phyloP scores from a whole-genome alignment of 2,329 filamentous ascomycete genomes.

The Colletotrichum melonis region DNA sequence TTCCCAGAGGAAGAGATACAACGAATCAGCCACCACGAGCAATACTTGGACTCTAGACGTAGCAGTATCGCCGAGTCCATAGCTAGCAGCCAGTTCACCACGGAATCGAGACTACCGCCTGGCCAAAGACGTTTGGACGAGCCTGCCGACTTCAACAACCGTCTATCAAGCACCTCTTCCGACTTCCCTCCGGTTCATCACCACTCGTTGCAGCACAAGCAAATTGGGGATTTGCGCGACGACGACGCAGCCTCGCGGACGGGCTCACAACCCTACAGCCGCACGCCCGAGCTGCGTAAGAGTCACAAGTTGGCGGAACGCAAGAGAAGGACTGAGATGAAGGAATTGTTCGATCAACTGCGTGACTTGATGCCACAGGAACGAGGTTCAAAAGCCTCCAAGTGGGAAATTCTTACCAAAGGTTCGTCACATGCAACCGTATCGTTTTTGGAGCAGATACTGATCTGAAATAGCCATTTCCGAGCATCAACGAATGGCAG shows the following conservation, averaged over 20 bases:
- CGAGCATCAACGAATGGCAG: conserved; percentile 68
- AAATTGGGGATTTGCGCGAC: conserved; percentile 73
- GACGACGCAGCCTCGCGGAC: conserved; percentile 65
- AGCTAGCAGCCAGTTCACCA: conserved; percentile 82
- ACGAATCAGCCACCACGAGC: conserved; percentile 57
- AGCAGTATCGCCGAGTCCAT: conserved; percentile 83
- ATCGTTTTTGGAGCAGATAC: not conserved
- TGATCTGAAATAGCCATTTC: conserved; percentile 62
- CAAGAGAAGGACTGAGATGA: conserved; percentile 89
- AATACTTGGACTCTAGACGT: conserved; percentile 73
- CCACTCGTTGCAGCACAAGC: conserved; percentile 80
- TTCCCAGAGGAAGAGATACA: conserved; percentile 80
- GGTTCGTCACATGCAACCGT: conserved; percentile 62
- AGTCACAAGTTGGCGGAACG: conserved; percentile 89
- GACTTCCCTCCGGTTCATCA: conserved; percentile 75
- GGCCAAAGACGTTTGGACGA: conserved; percentile 81
- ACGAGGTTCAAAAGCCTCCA: conserved; percentile 85
- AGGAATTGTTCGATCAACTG: conserved; percentile 84
- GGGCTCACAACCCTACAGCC: conserved; percentile 80
- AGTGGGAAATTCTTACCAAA: conserved; percentile 90
- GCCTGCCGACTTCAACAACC: conserved; percentile 55
- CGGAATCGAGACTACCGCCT: conserved; percentile 76
- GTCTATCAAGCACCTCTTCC: conserved; percentile 60
- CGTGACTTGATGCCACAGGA: conserved; percentile 84
- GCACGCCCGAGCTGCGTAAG: conserved; percentile 83